A percentile compares a stretch with the other conserved stretches of the same genome.
Evolutionary conservation across 208 protist genomes (phyloP).

Genomic region (Wallacemonas sp.): DNA sequence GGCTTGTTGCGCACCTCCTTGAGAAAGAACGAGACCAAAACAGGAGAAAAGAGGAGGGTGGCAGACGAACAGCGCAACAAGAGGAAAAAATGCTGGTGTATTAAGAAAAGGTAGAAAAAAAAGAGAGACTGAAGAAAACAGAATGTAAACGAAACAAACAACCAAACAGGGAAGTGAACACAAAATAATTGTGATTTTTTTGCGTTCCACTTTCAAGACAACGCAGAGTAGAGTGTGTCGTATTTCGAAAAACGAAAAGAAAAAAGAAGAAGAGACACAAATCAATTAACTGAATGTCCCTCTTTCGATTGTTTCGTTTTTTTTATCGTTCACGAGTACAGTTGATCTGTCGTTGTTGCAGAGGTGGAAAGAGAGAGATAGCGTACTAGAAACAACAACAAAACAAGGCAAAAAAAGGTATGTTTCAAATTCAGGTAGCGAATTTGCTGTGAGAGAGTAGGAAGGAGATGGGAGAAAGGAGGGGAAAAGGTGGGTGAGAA

Average conservation of each 20-base stretch:
- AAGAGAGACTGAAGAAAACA: constrained; percentile 13
- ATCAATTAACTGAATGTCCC: no score
- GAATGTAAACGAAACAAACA: not conserved
- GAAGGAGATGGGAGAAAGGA: not conserved
- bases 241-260: not conserved
- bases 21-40: constrained; percentile 12
- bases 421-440: not conserved
- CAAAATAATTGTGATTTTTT: not conserved
- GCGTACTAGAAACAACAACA: not conserved
- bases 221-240: no score
- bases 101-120: constrained; percentile 2
- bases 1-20: not conserved
- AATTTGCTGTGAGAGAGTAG: not conserved
- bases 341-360: no score
- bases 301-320: no score
- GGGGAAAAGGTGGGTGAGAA: not conserved
- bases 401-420: not conserved
- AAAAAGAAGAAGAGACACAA: not conserved
- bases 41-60: not conserved
- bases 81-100: constrained; percentile 3
- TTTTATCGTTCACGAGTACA: no score
- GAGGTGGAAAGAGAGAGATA: not conserved
- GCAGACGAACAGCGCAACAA: constrained; percentile 20
- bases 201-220: no score
- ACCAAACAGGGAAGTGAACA: not conserved